Evolutionary conservation across 306 rosid genomes (phyloP).

Genomic region (Cicer cuneatum): DNA sequence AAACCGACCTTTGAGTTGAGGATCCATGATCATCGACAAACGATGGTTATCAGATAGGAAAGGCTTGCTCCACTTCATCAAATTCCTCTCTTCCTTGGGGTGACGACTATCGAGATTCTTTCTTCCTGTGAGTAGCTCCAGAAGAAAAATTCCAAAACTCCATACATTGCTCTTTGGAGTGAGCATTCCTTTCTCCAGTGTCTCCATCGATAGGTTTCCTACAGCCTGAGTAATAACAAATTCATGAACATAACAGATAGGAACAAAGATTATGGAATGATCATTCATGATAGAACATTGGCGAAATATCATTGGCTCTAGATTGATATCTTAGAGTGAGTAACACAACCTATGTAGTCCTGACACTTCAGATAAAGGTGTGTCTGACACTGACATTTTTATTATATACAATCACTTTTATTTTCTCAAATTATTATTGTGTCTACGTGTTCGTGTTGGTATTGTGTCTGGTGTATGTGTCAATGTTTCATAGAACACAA

Average conservation of each 20-base stretch:
- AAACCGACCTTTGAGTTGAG: slow-evolving; percentile 29
- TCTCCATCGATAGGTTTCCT: slow-evolving; percentile 33
- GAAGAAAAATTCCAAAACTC: slow-evolving; percentile 34
- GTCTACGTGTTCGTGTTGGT: too few relatives aligned
- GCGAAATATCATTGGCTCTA: not conserved
- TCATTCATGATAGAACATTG: slow-evolving; percentile 8
- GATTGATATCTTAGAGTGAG: not conserved
- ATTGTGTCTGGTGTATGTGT: too few relatives aligned
- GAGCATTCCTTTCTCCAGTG: slow-evolving; percentile 36
- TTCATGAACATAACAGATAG: not conserved
- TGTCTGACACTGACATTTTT: too few relatives aligned
- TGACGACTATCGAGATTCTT: slow-evolving; percentile 33
- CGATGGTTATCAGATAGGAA: slow-evolving; percentile 24
- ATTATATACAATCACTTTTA: too few relatives aligned
- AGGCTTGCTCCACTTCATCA: slow-evolving; percentile 37
- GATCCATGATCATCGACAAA: slow-evolving; percentile 35
- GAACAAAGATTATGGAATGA: not conserved
- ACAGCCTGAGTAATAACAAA: slow-evolving; percentile 8
- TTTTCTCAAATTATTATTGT: too few relatives aligned
- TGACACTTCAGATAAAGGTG: too few relatives aligned
- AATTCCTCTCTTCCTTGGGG: slow-evolving; percentile 32
- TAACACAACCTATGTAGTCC: not conserved
- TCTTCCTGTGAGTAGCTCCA: slow-evolving; percentile 34
- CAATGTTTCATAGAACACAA: not conserved
- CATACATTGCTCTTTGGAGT: slow-evolving; percentile 34